Evolutionary conservation across 768 basidiomycete genomes (phyloP), one percentile per base, ranked within the genome.

Genomic region (Leucocoprinus birnbaumii): DNA sequence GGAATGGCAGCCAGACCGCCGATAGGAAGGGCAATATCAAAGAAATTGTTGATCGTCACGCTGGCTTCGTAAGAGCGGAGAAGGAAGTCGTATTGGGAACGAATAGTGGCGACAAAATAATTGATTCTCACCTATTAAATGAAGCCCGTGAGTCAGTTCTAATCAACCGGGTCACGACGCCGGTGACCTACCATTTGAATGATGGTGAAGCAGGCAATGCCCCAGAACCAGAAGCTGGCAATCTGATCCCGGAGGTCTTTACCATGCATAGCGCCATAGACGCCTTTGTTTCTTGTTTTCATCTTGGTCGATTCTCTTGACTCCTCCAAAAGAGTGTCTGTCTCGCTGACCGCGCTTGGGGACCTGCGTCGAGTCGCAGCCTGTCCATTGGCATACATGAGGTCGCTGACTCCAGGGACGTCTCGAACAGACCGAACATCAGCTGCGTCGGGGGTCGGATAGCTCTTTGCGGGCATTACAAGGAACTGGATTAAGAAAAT

Each of bases 81-180:
- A 18, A 48, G 53, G 40, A 55, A 46, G 38, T 47, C 53, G 24
- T 48, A 42, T 40, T 47, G 53, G 37, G 46, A 18, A 5, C 45
- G 46, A 16, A 48, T 16, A 46, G 37, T 55, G 35, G 53, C 46
- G 11, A 55, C 52, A 24, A 55, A 48, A 37, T 53, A 45, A 44
- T 53, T 45, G n/a, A 35, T 53, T 35, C 51, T 53, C 18, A 35
- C 14, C 51, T 53, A 22, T 24, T 9, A 14, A n/a, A 26, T 13
- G 22, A 16, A 31, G 22, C 25, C 16, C 9, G 35, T 8, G 3
- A 11, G 35, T 44, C 22, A 34, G 31, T n/a, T n/a, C n/a, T n/a
- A n/a, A n/a, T n/a, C n/a, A n/a, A n/a, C n/a, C n/a, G n/a, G n/a
- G n/a, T n/a, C n/a, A n/a, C n/a, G n/a, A n/a, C n/a, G n/a, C n/a